Base-by-base conservation (phyloP, 371 early-diverging fungal species). In the Mortierella sp. region DNA sequence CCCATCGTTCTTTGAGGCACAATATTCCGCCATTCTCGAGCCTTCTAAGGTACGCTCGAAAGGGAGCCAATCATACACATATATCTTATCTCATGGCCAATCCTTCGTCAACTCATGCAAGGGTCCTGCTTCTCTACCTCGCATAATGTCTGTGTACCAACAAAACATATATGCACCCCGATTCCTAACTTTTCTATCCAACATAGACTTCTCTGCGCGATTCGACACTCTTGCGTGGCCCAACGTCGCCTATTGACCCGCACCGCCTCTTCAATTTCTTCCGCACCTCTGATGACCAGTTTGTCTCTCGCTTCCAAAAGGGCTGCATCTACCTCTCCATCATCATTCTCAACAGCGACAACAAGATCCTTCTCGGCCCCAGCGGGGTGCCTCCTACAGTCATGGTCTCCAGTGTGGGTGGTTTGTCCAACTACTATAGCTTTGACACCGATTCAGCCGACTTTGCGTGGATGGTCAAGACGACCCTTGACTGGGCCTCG, bases 381-480 rank as follows among this genome's bases (percentile, higher is more conserved):
- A 74, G 44, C n/a, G 86, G 86, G 5, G 28, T 81, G 2, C 82
- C 77, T 5, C 86, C 86, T 0, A 81, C 79, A 1, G 74, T 86
- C 26, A 46, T 81, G 40, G 59, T 86, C 40, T 76, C 86, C 0
- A 81, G 77, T 26, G 76, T 79, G 3, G 86, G 74, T 19, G 70
- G 76, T 3, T 61, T 78, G 24, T 79, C 76, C 61, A 79, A 79
- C 19, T 86, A 86, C 48, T 86, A 81, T 64, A 81, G 78, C 54
- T 86, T 86, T 72, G 86, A 86, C 44, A 79, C 86, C 21, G 86
- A 86, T 19, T 86, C 82, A 0, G 74, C 82, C 0, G 86, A 86
- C 59, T 86, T 86, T 48, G 77, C 82, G 5, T 86, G 86, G 86
- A 86, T 86, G 86, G 76, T 86, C 72, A 86, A 86, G 51, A 81